A percentile compares a stretch with the other conserved stretches of the same genome.
phyloP scores from a whole-genome alignment of 2,329 filamentous ascomycete genomes.

The Curvularia hawaiiensis region DNA sequence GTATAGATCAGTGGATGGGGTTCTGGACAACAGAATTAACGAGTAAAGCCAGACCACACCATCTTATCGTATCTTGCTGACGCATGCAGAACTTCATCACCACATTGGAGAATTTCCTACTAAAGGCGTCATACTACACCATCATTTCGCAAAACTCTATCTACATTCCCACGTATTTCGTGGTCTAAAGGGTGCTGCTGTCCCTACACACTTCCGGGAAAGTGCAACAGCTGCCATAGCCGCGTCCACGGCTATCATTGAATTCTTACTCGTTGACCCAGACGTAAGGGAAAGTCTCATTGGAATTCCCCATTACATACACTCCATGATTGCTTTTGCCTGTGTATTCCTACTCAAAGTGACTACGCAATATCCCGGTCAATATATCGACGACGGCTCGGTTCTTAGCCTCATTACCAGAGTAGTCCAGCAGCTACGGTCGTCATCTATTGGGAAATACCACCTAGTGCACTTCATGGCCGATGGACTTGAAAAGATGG shows the following conservation, averaged over 20 bases:
- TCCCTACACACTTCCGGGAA: slow-evolving; percentile 56
- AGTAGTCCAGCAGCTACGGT: slow-evolving; percentile 50
- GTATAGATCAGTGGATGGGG: slow-evolving; percentile 59
- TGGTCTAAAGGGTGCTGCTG: slow-evolving; percentile 53
- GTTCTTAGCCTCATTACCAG: slow-evolving; percentile 48
- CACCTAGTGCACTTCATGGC: slow-evolving; percentile 56
- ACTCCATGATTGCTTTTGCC: slow-evolving; percentile 60
- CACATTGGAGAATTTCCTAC: slow-evolving; percentile 56
- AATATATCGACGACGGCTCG: slow-evolving; percentile 46
- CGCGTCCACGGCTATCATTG: slow-evolving; percentile 53
- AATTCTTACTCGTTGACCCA: slow-evolving; percentile 51
- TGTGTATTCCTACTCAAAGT: slow-evolving; percentile 59
- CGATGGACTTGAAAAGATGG: slow-evolving; percentile 52
- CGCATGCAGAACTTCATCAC: slow-evolving; percentile 47
- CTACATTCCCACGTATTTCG: slow-evolving; percentile 57
- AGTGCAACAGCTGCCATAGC: slow-evolving; percentile 55
- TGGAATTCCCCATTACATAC: slow-evolving; percentile 58
- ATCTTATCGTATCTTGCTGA: background rate
- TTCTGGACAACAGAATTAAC: slow-evolving; percentile 54
- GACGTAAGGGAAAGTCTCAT: slow-evolving; percentile 50
- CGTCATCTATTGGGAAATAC: slow-evolving; percentile 51
- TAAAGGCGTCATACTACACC: slow-evolving; percentile 58
- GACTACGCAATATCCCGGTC: slow-evolving; percentile 50
- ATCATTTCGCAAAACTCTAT: slow-evolving; percentile 60
- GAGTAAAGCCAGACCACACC: slow-evolving; percentile 33